Evolutionary conservation across 768 basidiomycete genomes (phyloP).

Genomic region (Boletus bicolor): DNA sequence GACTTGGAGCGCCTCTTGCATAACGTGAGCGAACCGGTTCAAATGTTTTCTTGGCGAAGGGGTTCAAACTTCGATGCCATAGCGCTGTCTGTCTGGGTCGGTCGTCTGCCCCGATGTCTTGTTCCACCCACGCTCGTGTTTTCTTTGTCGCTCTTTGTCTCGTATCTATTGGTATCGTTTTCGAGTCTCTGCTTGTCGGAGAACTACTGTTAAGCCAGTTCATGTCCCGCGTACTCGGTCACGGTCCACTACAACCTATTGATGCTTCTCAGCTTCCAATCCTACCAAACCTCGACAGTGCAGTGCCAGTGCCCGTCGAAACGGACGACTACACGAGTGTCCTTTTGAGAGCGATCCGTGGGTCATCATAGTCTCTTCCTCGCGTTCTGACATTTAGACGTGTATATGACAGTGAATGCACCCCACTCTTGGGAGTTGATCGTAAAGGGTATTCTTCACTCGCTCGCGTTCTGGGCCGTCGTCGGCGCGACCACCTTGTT

Average conservation of each 20-base stretch:
- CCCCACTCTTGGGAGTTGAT: conserved; percentile 18
- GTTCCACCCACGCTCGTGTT: conserved; percentile 2
- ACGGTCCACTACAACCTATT: not conserved
- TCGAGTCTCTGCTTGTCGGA: conserved; percentile 10
- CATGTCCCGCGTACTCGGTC: not conserved
- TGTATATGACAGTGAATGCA: conserved; percentile 10
- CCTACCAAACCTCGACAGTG: too few relatives aligned
- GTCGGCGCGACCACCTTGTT: not conserved
- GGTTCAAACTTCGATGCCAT: not conserved
- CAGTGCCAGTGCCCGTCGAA: not conserved
- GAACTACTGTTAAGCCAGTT: not conserved
- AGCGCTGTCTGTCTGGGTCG: not conserved
- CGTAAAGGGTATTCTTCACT: conserved; percentile 6
- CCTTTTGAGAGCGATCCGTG: conserved; percentile 15
- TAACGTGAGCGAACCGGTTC: not conserved
- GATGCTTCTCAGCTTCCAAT: too few relatives aligned
- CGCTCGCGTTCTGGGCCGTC: conserved; percentile 9
- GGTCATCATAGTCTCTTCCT: not conserved
- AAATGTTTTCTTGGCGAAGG: not conserved
- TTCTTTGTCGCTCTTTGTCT: conserved; percentile 19
- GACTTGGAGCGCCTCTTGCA: not conserved
- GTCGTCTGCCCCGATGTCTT: conserved; percentile 1
- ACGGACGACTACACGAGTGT: not conserved
- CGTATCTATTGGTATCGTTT: conserved; percentile 1
- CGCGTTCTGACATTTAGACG: not conserved